Conservation (phyloP, 2,329 filamentous ascomycete genomes). For the Gaeumannomyces tritici region DNA sequence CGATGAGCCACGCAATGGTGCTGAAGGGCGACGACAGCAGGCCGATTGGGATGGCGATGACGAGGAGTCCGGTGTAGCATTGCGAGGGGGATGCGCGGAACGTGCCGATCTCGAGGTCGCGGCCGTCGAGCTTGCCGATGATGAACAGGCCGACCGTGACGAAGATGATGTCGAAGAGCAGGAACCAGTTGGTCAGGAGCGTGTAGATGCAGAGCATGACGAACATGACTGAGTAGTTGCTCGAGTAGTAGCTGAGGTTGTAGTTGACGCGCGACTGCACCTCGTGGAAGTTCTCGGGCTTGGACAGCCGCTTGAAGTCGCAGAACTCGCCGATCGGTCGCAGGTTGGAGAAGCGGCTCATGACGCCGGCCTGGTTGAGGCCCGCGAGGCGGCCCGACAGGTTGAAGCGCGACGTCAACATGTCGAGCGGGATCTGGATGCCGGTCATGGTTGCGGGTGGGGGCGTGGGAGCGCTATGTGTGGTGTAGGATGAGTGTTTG, state of each 20-base stretch:
- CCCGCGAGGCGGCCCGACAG: conserved; percentile 75
- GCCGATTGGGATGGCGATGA: conserved; percentile 75
- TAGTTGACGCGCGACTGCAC: conserved; percentile 91
- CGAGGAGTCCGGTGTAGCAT: conserved; percentile 81
- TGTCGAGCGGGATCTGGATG: conserved; percentile 87
- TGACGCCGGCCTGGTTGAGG: conserved; percentile 69
- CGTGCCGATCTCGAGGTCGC: conserved; percentile 77
- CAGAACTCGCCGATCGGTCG: conserved; percentile 88
- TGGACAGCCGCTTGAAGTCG: conserved; percentile 90
- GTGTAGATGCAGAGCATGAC: conserved; percentile 94
- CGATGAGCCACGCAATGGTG: conserved; percentile 90
- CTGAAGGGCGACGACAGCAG: conserved; percentile 76
- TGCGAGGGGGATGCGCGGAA: conserved; percentile 82
- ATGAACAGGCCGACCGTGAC: conserved; percentile 80
- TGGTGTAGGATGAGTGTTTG: too few species aligned
- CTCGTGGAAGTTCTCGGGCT: conserved; percentile 81
- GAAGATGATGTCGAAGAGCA: conserved; percentile 89
- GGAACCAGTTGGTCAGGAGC: conserved; percentile 73
- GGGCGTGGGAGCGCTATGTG: background rate
- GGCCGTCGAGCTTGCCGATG: conserved; percentile 82
- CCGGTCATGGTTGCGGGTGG: conserved; percentile 54
- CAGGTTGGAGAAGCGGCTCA: conserved; percentile 82
- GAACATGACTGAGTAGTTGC: conserved; percentile 94
- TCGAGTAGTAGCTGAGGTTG: conserved; percentile 94
- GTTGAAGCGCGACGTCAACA: conserved; percentile 84